A percentile compares a stretch with the other conserved stretches of the same genome.
Evolutionary conservation across 2,329 filamentous ascomycete species (phyloP).

Genomic region (Sordariomycetes sp.): DNA sequence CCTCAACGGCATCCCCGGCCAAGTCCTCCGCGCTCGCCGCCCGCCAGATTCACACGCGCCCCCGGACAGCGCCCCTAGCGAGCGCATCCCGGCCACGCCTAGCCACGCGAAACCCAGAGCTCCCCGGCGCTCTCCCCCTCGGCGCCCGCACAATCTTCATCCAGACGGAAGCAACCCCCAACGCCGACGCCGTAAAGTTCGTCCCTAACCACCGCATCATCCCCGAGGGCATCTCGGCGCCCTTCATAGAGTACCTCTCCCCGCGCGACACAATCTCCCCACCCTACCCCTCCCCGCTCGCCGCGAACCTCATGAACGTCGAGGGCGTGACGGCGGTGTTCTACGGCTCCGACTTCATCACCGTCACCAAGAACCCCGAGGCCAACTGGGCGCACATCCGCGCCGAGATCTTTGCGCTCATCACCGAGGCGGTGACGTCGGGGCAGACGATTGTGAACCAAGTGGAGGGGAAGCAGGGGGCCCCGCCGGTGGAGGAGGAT

Average conservation of each 20-base stretch:
- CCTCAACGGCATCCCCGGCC: not conserved
- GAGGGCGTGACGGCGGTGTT: constrained; percentile 93
- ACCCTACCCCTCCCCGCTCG: constrained; percentile 82
- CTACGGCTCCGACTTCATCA: constrained; percentile 93
- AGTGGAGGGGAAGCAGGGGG: constrained; percentile 44
- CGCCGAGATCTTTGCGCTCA: constrained; percentile 87
- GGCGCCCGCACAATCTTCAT: constrained; percentile 78
- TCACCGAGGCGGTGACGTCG: constrained; percentile 80
- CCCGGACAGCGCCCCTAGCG: constrained; percentile 5
- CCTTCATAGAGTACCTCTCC: constrained; percentile 84
- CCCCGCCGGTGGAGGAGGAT: constrained; percentile 41
- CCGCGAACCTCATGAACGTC: constrained; percentile 79
- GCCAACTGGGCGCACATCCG: constrained; percentile 91
- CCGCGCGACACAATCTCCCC: constrained; percentile 80
- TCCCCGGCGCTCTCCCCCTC: constrained; percentile 8
- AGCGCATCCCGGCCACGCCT: constrained; percentile 4
- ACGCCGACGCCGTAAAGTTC: constrained; percentile 93
- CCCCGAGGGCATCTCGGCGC: constrained; percentile 55
- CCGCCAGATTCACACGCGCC: constrained; percentile 7
- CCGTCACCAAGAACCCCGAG: constrained; percentile 78
- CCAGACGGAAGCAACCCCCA: constrained; percentile 89
- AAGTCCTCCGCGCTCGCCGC: constrained; percentile 4
- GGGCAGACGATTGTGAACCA: constrained; percentile 71
- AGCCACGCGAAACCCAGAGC: constrained; percentile 7
- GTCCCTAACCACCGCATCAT: constrained; percentile 80